Evolutionary conservation across 2,329 filamentous ascomycete genomes (phyloP), one percentile per base, ranked within the genome.

Genomic region (Fusarium solani-melongenae): DNA sequence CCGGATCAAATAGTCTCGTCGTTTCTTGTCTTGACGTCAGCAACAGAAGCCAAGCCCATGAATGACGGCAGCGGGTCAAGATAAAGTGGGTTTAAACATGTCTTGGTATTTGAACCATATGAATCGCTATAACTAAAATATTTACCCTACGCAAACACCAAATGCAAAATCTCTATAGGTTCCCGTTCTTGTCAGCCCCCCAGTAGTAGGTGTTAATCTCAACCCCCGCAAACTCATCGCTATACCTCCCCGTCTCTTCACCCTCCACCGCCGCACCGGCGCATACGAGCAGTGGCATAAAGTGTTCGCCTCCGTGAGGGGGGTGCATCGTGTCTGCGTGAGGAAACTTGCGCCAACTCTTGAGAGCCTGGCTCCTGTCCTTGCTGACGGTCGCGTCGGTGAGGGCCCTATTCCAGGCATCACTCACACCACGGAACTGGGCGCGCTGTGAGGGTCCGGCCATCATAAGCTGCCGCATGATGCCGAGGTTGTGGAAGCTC

Each of bases 141-240:
- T 15, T n/a, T n/a, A 51, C 41, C 10, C 12, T 5, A 29, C 17
- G 10, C 15, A 33, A 62, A 34, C 33, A 38, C 31, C 33, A 44
- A 29, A 66, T 22, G 27, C 22, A 62, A 22, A 46, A 44, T 41
- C 12, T 22, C 58, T 60, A 60, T 27, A 27, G 36, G 22, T 60
- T 41, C n/a, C 14, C 12, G n/a, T 22, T 11, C 53, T 64, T 67
- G 15, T 57, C 78, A 1, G 71, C 80, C 0, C 83, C 83, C 88
- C 88, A 90, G 69, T 89, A 90, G 74, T 87, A 90, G 27, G 88
- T 89, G 69, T 82, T 86, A 58, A 89, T 88, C 55, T 87, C 83
- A 38, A 88, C 64, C 3, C 86, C 87, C 58, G 81, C 29, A 70
- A 84, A 88, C 7, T 84, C 79, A 77, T 90, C 88, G n/a, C 78